phyloP scores from a whole-genome alignment of 179 eudicot species.

The Pouteria campechiana region DNA sequence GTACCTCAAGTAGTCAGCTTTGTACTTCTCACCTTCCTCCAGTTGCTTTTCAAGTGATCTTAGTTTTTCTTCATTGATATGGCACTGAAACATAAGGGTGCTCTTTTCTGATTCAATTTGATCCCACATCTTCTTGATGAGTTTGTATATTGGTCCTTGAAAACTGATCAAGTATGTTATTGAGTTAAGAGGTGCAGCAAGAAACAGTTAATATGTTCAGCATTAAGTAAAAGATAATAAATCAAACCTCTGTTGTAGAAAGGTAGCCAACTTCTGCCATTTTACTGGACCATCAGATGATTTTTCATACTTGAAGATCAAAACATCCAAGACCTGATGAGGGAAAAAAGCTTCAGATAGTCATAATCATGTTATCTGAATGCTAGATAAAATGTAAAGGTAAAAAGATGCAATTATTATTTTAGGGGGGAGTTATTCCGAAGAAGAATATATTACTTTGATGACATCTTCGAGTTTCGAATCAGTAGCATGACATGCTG shows the following conservation, averaged over 20 bases:
- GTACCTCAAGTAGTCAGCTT: slow-evolving; percentile 79
- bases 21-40: slow-evolving; percentile 77
- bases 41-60: slow-evolving; percentile 70
- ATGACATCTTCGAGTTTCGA: slow-evolving; percentile 60
- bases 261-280: slow-evolving; percentile 59
- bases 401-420: no score
- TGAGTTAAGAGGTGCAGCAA: background rate
- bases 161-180: slow-evolving; percentile 31
- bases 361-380: no score
- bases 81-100: slow-evolving; percentile 63
- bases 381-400: no score
- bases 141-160: slow-evolving; percentile 86
- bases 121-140: slow-evolving; percentile 79
- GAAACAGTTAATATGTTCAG: background rate
- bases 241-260: slow-evolving; percentile 76
- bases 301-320: slow-evolving; percentile 56
- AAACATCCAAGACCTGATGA: slow-evolving; percentile 70
- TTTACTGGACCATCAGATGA: slow-evolving; percentile 86
- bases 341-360: no score
- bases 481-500: slow-evolving; percentile 68
- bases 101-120: slow-evolving; percentile 76
- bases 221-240: background rate
- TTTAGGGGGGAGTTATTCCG: no score
- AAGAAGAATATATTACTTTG: slow-evolving; percentile 31
- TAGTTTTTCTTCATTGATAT: slow-evolving; percentile 80